Evolutionary conservation across 1,284 basidiomycete species (phyloP), one percentile per base, ranked within the genome.

Genomic region (Trichosporon ovoides): DNA sequence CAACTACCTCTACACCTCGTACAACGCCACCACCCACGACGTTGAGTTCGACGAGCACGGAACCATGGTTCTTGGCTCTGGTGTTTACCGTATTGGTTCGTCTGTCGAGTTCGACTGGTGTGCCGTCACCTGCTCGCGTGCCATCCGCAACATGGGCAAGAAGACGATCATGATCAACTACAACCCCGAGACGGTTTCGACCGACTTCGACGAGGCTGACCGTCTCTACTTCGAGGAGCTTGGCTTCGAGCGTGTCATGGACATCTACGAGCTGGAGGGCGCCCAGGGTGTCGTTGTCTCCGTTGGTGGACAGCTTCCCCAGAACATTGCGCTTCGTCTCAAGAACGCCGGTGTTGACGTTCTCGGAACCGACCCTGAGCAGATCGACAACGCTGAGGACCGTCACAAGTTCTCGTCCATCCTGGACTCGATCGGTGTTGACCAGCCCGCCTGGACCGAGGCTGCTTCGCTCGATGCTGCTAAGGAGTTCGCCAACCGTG

Each of bases 51-150:
- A 96, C 74, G 96, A 98, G 70, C 84, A 96, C 67, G 96, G 96
- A 52, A 98, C 93, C 28, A 98, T 98, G 91, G 95, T 99, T 34
- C 86, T 98, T n/a, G 96, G 96, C 49, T 91, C 88, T 60, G 96
- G 96, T 70, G 96, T 99, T 31, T 98, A 99, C 80, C 87, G 96
- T 59, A 98, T 99, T 69, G 96, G 96, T 56, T 90, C 87, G 75
- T 95, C 91, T 63, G 96, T 99, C 74, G 96, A 99, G 81, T 99
- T 99, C 76, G 96, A 99, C 78, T 99, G 96, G 96, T 99, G 96
- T 76, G 96, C 96, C 33, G 96, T 98, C 53, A 98, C 94, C 3
- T 98, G 94, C 76, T 91, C 93, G 38, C 85, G 96, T 64, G 88
- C 88, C 72, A 85, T 98, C 65, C 83, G 94, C 65, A 85, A 87